Evolutionary conservation across 2,329 filamentous ascomycete genomes (phyloP), one percentile per base, ranked within the genome.

Genomic region (Phyllosticta paracitricarpa): DNA sequence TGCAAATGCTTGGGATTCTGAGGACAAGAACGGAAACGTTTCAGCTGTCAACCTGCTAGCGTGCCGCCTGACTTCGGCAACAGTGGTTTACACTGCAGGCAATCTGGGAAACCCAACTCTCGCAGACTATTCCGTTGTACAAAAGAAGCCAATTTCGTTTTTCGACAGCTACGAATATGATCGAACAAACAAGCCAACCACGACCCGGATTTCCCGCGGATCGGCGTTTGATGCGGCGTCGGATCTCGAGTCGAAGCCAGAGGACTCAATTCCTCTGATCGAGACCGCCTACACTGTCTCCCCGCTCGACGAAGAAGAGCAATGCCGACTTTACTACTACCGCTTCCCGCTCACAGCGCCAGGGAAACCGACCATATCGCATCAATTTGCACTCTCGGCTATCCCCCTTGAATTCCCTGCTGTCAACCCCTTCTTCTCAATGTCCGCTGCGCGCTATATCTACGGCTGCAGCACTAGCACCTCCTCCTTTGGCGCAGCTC

Each of bases 291-390:
- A 62, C 2, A 52, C 54, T 5, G 54, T 51, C 2, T 25, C 52
- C 17, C 55, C 59, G 9, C 59, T 55, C 24, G 51, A 61, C 1
- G 84, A 88, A 63, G 80, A 84, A 64, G 84, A 87, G 54, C 84
- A 89, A 69, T 89, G 86, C 63, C 80, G 86, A 4, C 76, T 89
- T 0, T 89, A 89, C 70, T 88, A 88, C 67, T 89, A 88, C 68
- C 77, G 78, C 48, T 89, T 89, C 66, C 73, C 77, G 1, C 70
- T 87, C 1, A 63, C 68, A 3, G 55, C 66, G 0, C 69, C 65
- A 0, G 86, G 89, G 52, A 77, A 75, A 0, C 79, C 86, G 56
- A 84, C 89, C 65, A 87, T 89, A 52, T 77, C 76, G 0, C 78
- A 86, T 55, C 84, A 89, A 65, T 88, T 85, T 75, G 84, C 84